Conservation (phyloP, 176 grass and related monocot species). For the Oryza nivara region DNA sequence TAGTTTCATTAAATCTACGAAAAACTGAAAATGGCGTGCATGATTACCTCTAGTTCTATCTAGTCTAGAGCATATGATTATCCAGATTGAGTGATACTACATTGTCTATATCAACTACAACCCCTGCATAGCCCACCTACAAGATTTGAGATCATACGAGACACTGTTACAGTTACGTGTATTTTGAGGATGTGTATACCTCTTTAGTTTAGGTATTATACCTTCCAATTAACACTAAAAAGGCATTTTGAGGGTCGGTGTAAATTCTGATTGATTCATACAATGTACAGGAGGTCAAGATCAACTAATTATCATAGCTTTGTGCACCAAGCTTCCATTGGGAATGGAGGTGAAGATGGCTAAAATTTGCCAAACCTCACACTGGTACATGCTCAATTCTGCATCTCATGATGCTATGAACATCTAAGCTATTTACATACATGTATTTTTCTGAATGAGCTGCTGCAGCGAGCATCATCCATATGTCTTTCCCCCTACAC, state of each 20-base stretch:
- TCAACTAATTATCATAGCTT: background rate
- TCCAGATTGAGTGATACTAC: background rate
- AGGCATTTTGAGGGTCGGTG: background rate
- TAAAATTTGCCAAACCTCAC: conserved; percentile 28
- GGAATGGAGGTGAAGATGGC: background rate
- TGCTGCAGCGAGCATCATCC: conserved; percentile 7
- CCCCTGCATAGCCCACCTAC: background rate
- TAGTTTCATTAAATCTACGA: background rate
- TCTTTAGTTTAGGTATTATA: no score
- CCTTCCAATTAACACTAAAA: no score
- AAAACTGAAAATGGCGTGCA: no score
- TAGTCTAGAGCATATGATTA: background rate
- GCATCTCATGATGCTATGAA: conserved; percentile 21
- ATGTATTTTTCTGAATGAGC: conserved; percentile 15
- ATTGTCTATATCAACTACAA: background rate
- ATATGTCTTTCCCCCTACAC: conserved; percentile 29
- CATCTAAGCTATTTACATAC: conserved; percentile 43
- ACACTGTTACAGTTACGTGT: background rate
- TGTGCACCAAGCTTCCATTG: background rate
- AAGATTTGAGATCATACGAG: background rate
- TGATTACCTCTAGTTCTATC: no score
- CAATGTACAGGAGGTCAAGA: background rate
- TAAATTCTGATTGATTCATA: background rate
- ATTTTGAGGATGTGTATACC: no score
- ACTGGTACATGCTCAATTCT: conserved; percentile 7